These are phyloP conservation scores for Debaryomyces coudertii DNA, from an alignment of 1,139 yeast genomes.

Conservation along the genomic window DNA sequence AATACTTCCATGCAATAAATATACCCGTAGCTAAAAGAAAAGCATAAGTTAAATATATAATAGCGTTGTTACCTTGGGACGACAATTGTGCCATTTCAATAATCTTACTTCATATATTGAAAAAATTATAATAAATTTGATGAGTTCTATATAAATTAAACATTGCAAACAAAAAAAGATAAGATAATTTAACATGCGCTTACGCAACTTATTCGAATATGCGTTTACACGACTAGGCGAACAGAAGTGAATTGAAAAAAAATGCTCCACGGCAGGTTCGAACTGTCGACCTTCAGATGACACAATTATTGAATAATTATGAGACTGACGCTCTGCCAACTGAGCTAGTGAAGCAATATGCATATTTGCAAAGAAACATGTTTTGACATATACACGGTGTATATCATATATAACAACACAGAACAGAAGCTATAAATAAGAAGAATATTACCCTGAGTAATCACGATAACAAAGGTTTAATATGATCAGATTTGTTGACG, in stretches of 20 bases:
- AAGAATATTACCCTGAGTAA: too few species aligned
- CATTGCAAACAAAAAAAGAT: neutral
- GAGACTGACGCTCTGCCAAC: slow-evolving; percentile 54
- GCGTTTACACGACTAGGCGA: slow-evolving; percentile 1
- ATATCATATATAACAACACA: too few species aligned
- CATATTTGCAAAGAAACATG: too few species aligned
- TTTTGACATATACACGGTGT: neutral
- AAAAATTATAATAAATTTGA: neutral
- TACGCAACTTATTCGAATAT: neutral
- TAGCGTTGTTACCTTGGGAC: slow-evolving; percentile 63
- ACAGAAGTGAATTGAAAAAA: neutral
- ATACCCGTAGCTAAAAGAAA: slow-evolving; percentile 64
- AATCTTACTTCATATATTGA: neutral
- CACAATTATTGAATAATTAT: slow-evolving; percentile 31
- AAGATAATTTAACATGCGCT: slow-evolving; percentile 1
- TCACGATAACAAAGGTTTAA: slow-evolving; percentile 69
- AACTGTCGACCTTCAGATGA: slow-evolving; percentile 58
- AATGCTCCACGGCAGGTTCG: slow-evolving; percentile 58
- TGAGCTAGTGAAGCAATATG: slow-evolving; percentile 48
- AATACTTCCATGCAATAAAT: slow-evolving; percentile 56
- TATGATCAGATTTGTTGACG: slow-evolving; percentile 58
- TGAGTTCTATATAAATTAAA: neutral
- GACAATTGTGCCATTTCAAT: slow-evolving; percentile 33
- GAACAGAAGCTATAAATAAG: too few species aligned
- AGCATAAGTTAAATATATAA: slow-evolving; percentile 74